These are phyloP conservation scores for Gynochthodes officinalis DNA, from an alignment of 257 asterid genomes.

Conservation along the genomic window DNA sequence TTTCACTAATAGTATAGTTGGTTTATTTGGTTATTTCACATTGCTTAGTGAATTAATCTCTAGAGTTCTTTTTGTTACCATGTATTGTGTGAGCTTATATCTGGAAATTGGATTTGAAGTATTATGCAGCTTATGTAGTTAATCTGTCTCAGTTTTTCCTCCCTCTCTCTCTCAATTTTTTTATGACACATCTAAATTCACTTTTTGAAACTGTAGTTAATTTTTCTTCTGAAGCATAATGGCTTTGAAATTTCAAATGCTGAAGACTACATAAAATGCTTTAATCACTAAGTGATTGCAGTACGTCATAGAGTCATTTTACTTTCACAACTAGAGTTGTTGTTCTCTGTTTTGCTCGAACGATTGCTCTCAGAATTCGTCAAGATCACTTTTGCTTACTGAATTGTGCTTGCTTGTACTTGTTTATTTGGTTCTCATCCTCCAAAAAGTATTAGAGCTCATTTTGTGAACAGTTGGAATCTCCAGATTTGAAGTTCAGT, in stretches of 20 bases:
- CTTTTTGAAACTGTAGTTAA: background rate
- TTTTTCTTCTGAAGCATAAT: background rate
- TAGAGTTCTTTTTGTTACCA: background rate
- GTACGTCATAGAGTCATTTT: background rate
- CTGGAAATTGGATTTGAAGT: background rate
- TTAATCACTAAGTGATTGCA: background rate
- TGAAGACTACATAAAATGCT: background rate
- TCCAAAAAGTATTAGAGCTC: conserved; percentile 46
- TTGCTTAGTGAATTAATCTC: too few relatives aligned
- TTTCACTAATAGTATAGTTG: background rate
- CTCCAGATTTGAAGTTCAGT: conserved; percentile 93
- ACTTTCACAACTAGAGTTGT: background rate
- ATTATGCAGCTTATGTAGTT: background rate
- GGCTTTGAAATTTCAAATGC: background rate
- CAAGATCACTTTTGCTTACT: background rate
- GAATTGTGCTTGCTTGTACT: background rate
- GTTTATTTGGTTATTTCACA: background rate
- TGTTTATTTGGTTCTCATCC: conserved; percentile 18
- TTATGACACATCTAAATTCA: background rate
- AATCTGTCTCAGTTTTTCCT: too few relatives aligned
- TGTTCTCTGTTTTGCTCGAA: background rate
- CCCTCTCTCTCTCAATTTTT: too few relatives aligned
- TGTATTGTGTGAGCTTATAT: background rate
- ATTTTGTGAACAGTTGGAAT: conserved; percentile 90
- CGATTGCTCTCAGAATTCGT: background rate